A percentile compares a stretch with the other conserved stretches of the same genome.
These are phyloP conservation scores for Brachypodium distachyon DNA, from an alignment of 202 grass and related monocot species.

Conservation along the genomic window DNA sequence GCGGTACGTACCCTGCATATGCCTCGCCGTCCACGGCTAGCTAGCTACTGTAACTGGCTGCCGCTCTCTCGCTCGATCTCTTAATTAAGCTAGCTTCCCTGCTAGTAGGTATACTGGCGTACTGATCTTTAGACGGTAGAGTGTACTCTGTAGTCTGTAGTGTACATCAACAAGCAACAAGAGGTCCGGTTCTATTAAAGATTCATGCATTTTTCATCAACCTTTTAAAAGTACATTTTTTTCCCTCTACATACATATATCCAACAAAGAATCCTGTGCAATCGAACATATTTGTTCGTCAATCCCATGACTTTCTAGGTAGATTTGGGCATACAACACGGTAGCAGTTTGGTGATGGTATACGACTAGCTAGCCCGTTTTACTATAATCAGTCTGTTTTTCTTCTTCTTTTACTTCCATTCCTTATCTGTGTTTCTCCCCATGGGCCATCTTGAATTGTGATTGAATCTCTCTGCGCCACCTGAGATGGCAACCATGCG, in stretches of 20 bases:
- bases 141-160: no score
- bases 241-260: background rate
- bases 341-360: background rate
- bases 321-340: background rate
- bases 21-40: no score
- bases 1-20: conserved; percentile 34
- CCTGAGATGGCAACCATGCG: background rate
- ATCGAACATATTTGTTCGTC: background rate
- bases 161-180: no score
- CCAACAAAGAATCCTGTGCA: background rate
- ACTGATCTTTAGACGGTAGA: no score
- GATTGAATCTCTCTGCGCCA: conserved; percentile 5
- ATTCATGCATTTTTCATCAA: no score
- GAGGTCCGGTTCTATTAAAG: no score
- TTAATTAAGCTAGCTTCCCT: no score
- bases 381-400: no score
- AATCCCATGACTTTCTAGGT: background rate
- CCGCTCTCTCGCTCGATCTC: no score
- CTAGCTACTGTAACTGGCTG: background rate
- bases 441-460: background rate
- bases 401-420: background rate
- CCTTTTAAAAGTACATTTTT: background rate
- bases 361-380: no score
- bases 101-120: no score
- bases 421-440: background rate